These are phyloP conservation scores for Osmanthus fragrans DNA, from an alignment of 257 asterid species.

Conservation along the genomic window DNA sequence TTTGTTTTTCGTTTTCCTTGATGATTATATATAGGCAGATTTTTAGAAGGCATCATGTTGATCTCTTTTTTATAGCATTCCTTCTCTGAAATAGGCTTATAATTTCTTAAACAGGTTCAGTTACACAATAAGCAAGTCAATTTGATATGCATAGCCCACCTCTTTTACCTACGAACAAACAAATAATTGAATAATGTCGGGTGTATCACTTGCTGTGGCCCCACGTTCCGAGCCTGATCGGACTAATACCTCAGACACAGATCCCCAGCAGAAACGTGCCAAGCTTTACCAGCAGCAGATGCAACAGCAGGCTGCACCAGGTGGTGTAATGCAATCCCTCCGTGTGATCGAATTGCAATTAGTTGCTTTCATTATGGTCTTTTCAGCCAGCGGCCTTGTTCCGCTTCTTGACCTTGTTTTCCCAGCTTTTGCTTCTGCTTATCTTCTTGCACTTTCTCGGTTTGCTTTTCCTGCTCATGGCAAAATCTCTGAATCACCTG, in stretches of 20 bases:
- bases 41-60: not conserved
- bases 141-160: not conserved
- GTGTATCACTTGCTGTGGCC: slow-evolving; percentile 57
- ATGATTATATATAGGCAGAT: no score
- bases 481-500: slow-evolving; percentile 27
- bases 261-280: not conserved
- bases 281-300: slow-evolving; percentile 4
- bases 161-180: not conserved
- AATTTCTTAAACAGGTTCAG: not conserved
- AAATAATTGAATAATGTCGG: slow-evolving; percentile 51
- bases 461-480: slow-evolving; percentile 64
- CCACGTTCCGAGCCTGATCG: slow-evolving; percentile 36
- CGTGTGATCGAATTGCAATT: slow-evolving; percentile 83
- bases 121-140: not conserved
- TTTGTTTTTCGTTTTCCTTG: not conserved
- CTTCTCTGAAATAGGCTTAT: not conserved
- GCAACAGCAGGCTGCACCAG: slow-evolving; percentile 19
- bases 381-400: slow-evolving; percentile 78
- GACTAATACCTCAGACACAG: not conserved
- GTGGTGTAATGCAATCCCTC: slow-evolving; percentile 83
- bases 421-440: slow-evolving; percentile 63
- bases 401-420: slow-evolving; percentile 72
- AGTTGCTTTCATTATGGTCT: slow-evolving; percentile 90
- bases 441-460: slow-evolving; percentile 57
- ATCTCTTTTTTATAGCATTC: no score